Conservation (phyloP, 2,329 filamentous ascomycete species). For the Aphanoascus verrucosus region DNA sequence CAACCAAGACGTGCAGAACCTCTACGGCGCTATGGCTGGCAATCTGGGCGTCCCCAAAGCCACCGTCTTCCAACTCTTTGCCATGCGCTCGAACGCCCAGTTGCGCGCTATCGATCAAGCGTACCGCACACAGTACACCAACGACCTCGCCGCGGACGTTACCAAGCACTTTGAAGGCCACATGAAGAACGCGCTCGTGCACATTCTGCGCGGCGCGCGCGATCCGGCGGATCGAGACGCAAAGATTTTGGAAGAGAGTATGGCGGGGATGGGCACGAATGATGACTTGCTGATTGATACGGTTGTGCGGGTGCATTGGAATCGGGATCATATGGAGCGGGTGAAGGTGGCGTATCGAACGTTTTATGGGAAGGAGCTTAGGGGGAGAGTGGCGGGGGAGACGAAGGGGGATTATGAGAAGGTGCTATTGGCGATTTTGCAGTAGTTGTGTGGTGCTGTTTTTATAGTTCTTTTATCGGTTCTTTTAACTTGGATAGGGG, state of each 20-base stretch:
- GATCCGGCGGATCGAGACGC: constrained; percentile 75
- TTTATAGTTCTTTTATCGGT: neutral
- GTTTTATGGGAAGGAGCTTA: constrained; percentile 57
- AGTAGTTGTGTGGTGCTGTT: constrained; percentile 21
- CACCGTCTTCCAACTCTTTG: constrained; percentile 67
- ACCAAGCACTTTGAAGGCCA: constrained; percentile 80
- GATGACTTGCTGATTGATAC: constrained; percentile 67
- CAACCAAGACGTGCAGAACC: constrained; percentile 61
- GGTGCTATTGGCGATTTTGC: constrained; percentile 58
- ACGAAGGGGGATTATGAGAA: constrained; percentile 74
- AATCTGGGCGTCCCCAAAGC: constrained; percentile 57
- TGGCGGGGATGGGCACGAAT: constrained; percentile 80
- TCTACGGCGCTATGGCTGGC: constrained; percentile 58
- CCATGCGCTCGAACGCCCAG: constrained; percentile 66
- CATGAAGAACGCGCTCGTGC: constrained; percentile 74
- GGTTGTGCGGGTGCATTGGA: constrained; percentile 77
- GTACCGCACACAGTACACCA: constrained; percentile 63
- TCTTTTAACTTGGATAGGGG: neutral
- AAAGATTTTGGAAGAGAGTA: constrained; percentile 67
- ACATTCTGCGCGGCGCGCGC: constrained; percentile 63
- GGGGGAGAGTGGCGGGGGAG: constrained; percentile 63
- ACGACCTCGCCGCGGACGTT: constrained; percentile 61
- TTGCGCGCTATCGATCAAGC: constrained; percentile 67
- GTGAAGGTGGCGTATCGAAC: constrained; percentile 68
- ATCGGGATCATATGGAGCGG: constrained; percentile 59